Base-by-base conservation (phyloP, 495 filamentous ascomycete genomes). In the Lasiosphaeria ovina region DNA sequence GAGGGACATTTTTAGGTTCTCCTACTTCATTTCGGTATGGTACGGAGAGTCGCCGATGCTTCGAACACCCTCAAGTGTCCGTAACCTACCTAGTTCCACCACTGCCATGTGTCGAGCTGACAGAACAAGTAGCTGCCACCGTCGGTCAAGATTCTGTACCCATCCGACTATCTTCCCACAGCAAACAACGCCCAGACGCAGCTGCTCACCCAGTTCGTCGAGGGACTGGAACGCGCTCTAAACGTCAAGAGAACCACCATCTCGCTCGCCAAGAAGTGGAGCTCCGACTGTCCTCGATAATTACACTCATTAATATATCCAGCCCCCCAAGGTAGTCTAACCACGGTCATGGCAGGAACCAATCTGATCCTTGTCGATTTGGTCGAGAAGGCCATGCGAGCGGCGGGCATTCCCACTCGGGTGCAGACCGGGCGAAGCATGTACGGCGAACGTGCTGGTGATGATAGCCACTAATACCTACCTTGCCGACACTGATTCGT, bases 1-100 rank as follows among this genome's bases (percentile, higher is more conserved):
- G 6, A 45, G 54, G 24, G 40, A 57, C 17, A 42, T 55, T 12
- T 55, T 35, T 9, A 38, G 35, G 6, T 55, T 55, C 35, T 42
- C 33, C 34, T 32, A 55, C n/a, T 55, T 55, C 53, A 42, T 42
- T 32, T 38, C 33, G 12, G 34, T 44, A 7, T 55, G 53, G 53
- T 55, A 55, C 17, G 35, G 53, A 42, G 33, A 55, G 12, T 55
- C 53, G 4, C 33, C 33, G 35, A 55, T 34, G 53, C 53, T 42
- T 16, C n/a, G n/a, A 6, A 31, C 47, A 6, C 47, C 47, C 47
- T 49, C 47, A n/a, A 31, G 16, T 49, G 47, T 49, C n/a, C 6
- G 47, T 49, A n/a, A n/a, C n/a, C n/a, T 31, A 5, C 47, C 36
- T 11, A 40, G 36, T 40, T 40, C 36, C 36, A 40, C 36, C 36